Evolutionary conservation across 2,329 filamentous ascomycete genomes (phyloP), one percentile per base, ranked within the genome.

Genomic region (Taxawa tesnikishii): DNA sequence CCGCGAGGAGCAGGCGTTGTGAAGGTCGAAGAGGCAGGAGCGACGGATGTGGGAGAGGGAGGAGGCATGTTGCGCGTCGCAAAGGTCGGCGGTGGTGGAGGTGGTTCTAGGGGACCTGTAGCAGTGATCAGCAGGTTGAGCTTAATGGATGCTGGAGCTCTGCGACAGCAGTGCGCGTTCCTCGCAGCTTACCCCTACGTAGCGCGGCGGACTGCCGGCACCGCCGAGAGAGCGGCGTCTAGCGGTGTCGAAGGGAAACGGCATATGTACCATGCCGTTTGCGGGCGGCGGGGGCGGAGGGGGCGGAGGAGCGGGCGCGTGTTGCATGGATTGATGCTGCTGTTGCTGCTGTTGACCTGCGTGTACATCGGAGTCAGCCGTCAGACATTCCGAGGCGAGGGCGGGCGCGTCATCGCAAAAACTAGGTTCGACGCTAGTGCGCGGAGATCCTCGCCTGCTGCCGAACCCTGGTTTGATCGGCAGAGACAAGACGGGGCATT

Each of bases 61-160:
- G 58, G 58, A 16, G 60, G 61, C 63, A 67, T 67, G 31, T 59
- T 58, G 29, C 60, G 54, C 34, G 56, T 49, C 31, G 52, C 42
- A 45, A 59, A 65, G 15, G 58, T 54, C 15, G 57, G 54, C 12
- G 57, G 59, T 14, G 55, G 53, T 18, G 56, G 55, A 36, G 55
- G 36, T n/a, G 43, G 44, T 25, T 54, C 50, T 25, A 48, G 35
- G 17, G 44, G 43, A 7, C 40, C 50, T 51, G 35, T 12, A 14
- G 12, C 29, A n/a, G 26, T 33, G 26, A 23, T 43, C 34, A 6
- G 13, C 13, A 28, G 10, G 26, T 8, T 4, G 5, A 11, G 16
- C 37, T 32, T 29, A 16, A 14, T 29, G 21, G 27, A 26, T 34
- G 27, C 32, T 4, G 32, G 27, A 24, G 21, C 8, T 8, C 21